Percentiles rank a stretch among this genome's conserved stretches.
These are phyloP conservation scores for Globisporangium polare DNA, from an alignment of 352 stramenopile species.

Conservation along the genomic window DNA sequence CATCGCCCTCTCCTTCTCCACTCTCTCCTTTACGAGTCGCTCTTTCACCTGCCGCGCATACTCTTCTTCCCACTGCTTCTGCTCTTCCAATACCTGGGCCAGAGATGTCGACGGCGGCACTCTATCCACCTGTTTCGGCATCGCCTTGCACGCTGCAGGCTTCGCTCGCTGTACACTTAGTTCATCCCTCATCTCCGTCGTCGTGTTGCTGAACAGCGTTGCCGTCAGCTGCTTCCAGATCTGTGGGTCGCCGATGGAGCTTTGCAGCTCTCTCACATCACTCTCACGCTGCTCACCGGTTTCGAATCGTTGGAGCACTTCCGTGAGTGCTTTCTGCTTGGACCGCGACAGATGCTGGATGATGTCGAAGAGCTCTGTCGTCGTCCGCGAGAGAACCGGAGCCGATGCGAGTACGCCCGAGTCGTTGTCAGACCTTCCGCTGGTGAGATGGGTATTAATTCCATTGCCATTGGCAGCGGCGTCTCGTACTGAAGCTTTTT, in stretches of 20 bases:
- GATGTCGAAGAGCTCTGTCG: slow-evolving; percentile 51
- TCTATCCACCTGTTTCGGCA: background rate
- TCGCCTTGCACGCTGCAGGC: slow-evolving; percentile 6
- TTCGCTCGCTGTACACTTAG: background rate
- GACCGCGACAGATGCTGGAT: slow-evolving; percentile 68
- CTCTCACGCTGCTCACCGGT: slow-evolving; percentile 40
- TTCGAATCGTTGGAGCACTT: slow-evolving; percentile 65
- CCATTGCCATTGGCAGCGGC: background rate
- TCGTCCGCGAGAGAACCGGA: slow-evolving; percentile 39
- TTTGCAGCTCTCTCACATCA: slow-evolving; percentile 49
- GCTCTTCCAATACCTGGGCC: slow-evolving; percentile 52
- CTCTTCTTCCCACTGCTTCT: slow-evolving; percentile 57
- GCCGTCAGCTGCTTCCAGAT: slow-evolving; percentile 73
- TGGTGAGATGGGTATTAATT: background rate
- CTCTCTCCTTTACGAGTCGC: slow-evolving; percentile 34
- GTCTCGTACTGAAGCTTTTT: background rate
- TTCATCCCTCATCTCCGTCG: background rate
- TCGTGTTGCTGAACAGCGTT: slow-evolving; percentile 19
- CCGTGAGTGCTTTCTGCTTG: slow-evolving; percentile 57
- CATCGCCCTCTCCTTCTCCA: slow-evolving; percentile 46
- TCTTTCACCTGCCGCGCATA: slow-evolving; percentile 52
- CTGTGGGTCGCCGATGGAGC: slow-evolving; percentile 63
- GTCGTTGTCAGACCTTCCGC: background rate
- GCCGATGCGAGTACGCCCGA: background rate
- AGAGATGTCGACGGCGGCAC: slow-evolving; percentile 14